Evolutionary conservation across 1,139 yeast genomes (phyloP), one percentile per base, ranked within the genome.

Genomic region (Magnusiomyces magnusii): DNA sequence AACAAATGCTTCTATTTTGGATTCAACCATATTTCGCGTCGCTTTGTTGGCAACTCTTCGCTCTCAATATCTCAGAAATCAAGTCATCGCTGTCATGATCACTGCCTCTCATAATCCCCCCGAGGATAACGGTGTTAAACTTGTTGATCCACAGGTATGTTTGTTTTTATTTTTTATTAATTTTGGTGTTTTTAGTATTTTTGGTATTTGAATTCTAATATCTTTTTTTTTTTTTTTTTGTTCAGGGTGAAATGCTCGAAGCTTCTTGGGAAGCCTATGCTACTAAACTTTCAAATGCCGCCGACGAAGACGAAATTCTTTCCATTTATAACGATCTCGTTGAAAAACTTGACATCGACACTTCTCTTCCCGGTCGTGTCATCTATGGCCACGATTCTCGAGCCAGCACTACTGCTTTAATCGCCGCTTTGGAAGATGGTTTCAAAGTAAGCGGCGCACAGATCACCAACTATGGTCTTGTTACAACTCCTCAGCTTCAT

Each of bases 61-160:
- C 69, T 91, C 98, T 27, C 81, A 86, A 64, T 80, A 76, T 64
- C 75, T 87, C 54, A 74, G 76, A 1, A 91, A 95, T 1, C 77
- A 86, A 68, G 82, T 88, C 24, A 81, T 92, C 54, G 78, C 78
- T 15, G 86, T 91, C 13, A 93, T 95, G 98, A 85, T 95, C 67
- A 95, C 99, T 1, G 99, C 99, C 0, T 89, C 97, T 1, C 99
- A 93, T 72, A 93, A 93, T 68, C 98, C 98, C 0, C 96, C 98
- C 0, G 79, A 78, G 56, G 99, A 93, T 69, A 93, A 93, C 67
- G 99, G 99, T n/a, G 96, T 93, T 60, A 93, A 93, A 74, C 79
- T 93, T 27, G 91, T 92, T 47, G 99, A 93, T 67, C 98, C 99
- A 0, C 75, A 68, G 51, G 67, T 66, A 58, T 10, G 61, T 53